Evolutionary conservation across 768 basidiomycete species (phyloP).

Genomic region (Hirschioporus abietinus): DNA sequence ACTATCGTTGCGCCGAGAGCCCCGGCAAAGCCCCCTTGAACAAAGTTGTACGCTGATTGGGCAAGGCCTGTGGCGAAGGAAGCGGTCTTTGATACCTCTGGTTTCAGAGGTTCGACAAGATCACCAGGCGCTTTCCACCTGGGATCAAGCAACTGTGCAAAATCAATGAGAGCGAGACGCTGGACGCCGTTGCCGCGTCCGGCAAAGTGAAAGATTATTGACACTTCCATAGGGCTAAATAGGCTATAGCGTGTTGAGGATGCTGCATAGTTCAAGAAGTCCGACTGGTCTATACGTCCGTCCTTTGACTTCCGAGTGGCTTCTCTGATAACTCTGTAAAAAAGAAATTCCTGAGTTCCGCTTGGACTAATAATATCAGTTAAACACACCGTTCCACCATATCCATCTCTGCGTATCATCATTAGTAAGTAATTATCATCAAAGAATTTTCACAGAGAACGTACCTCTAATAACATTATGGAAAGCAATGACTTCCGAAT

Average conservation of each 20-base stretch:
- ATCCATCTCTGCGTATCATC: constrained; percentile 73
- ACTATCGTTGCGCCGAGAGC: constrained; percentile 96
- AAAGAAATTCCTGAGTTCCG: constrained; percentile 8
- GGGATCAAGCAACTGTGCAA: constrained; percentile 88
- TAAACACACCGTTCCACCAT: constrained; percentile 76
- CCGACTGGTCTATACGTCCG: constrained; percentile 92
- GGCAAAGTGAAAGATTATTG: constrained; percentile 97
- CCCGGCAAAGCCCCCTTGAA: constrained; percentile 87
- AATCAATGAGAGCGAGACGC: constrained; percentile 82
- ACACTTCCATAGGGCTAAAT: constrained; percentile 98
- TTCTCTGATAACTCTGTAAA: constrained; percentile 74
- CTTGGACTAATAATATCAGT: background rate
- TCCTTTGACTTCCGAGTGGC: constrained; percentile 89
- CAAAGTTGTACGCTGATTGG: constrained; percentile 81
- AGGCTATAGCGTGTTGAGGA: constrained; percentile 87
- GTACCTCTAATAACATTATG: constrained; percentile 90
- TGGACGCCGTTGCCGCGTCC: constrained; percentile 66
- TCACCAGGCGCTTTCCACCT: constrained; percentile 76
- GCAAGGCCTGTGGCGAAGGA: constrained; percentile 53
- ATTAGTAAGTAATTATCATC: constrained; percentile 2
- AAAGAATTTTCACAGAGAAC: constrained; percentile 4
- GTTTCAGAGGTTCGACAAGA: constrained; percentile 31
- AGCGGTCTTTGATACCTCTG: constrained; percentile 17
- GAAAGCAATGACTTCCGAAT: constrained; percentile 95
- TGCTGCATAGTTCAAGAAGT: constrained; percentile 88